Percentiles rank a stretch among this genome's conserved stretches.
phyloP scores from a whole-genome alignment of 169 alveolate species.

The Plasmodium vivax region DNA sequence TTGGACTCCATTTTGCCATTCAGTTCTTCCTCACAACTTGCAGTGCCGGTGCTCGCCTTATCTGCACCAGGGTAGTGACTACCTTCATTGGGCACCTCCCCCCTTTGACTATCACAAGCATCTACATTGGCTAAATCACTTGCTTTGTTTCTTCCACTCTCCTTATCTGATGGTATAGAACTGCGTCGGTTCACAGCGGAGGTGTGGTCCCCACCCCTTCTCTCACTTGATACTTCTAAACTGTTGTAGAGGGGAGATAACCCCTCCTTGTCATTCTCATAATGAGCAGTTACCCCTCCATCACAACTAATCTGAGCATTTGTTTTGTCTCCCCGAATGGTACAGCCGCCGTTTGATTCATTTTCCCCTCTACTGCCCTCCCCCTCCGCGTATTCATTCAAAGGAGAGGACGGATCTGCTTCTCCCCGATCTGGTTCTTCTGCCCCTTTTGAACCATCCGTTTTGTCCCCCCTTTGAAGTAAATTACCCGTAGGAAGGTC shows the following conservation, averaged over 20 bases:
- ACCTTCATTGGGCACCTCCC: not conserved
- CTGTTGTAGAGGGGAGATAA: not conserved
- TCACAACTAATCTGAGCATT: not conserved
- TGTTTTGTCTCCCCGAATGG: not conserved
- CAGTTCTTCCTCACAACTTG: not conserved
- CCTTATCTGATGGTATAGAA: not conserved
- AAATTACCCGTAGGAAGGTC: not conserved
- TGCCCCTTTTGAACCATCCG: not conserved
- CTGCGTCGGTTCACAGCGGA: not conserved
- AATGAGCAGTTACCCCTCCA: not conserved
- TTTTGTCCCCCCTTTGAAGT: slow-evolving; percentile 1
- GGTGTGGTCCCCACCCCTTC: not conserved
- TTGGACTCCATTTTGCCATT: not conserved
- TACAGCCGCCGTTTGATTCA: not conserved
- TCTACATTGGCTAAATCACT: not conserved
- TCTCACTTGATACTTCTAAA: not conserved
- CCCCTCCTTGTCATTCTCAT: not conserved
- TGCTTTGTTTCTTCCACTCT: not conserved
- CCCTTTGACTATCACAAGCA: slow-evolving; percentile 7
- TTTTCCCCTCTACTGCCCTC: not conserved
- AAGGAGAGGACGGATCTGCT: not conserved
- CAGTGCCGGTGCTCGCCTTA: not conserved
- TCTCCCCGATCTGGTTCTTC: not conserved
- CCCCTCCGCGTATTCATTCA: not conserved
- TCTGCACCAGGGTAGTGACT: not conserved